Percentiles rank a stretch among this genome's conserved stretches.
Evolutionary conservation across 1,139 yeast species (phyloP).

Genomic region (Lodderomyces theae): DNA sequence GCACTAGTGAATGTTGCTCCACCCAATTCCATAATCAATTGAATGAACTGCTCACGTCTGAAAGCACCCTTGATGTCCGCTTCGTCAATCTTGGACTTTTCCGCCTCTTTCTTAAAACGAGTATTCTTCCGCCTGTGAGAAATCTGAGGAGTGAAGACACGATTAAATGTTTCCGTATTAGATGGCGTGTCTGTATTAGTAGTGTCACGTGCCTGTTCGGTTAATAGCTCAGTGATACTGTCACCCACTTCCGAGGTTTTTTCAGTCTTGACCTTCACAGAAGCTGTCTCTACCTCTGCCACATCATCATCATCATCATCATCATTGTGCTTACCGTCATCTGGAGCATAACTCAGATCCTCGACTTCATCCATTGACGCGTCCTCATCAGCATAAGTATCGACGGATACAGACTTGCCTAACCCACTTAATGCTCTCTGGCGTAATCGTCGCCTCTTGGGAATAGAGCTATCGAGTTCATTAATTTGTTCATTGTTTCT

Average conservation of each 20-base stretch:
- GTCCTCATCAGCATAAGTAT: background rate
- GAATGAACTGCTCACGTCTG: constrained; percentile 35
- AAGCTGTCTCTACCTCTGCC: background rate
- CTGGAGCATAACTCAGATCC: background rate
- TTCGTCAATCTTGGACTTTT: background rate
- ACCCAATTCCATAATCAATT: constrained; percentile 37
- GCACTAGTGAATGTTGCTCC: constrained; percentile 42
- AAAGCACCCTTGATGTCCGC: constrained; percentile 23
- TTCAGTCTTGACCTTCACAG: background rate
- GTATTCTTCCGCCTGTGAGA: background rate
- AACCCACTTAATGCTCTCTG: background rate
- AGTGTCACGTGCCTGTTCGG: background rate
- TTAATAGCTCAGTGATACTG: too few species aligned
- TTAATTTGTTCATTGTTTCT: background rate
- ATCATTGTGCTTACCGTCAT: background rate
- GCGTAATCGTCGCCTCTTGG: background rate
- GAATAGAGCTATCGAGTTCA: background rate
- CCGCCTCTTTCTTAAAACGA: background rate
- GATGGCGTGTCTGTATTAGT: background rate
- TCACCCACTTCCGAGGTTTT: background rate
- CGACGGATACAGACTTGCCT: background rate
- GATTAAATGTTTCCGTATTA: background rate
- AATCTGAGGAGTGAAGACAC: constrained; percentile 3
- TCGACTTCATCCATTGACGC: background rate
- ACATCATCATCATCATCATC: background rate